phyloP scores from a whole-genome alignment of 805 yeast genomes.

The Ascoidea asiatica region DNA sequence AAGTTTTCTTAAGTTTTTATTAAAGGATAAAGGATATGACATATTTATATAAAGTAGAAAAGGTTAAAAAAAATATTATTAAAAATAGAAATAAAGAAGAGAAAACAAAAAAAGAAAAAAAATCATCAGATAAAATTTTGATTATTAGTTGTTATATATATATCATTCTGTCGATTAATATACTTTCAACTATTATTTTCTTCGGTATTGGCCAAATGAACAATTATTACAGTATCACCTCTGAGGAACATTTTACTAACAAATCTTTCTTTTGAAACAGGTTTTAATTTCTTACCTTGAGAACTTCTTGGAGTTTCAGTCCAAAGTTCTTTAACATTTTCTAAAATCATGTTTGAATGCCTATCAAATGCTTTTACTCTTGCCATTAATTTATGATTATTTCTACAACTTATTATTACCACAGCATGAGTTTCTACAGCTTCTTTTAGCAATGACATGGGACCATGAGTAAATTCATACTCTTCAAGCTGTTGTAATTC shows the following conservation, averaged over 20 bases:
- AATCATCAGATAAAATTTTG: too few species aligned
- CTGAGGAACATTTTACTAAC: slow-evolving; percentile 81
- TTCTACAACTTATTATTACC: slow-evolving; percentile 79
- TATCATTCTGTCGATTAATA: too few species aligned
- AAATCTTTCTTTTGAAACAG: slow-evolving; percentile 61
- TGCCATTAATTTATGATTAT: slow-evolving; percentile 84
- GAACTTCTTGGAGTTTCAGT: slow-evolving; percentile 44
- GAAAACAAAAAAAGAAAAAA: too few species aligned
- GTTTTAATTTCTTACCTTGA: slow-evolving; percentile 60
- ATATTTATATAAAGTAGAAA: too few species aligned
- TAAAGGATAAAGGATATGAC: too few species aligned
- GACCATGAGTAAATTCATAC: slow-evolving; percentile 82
- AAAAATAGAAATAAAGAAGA: too few species aligned
- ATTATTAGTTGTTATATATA: too few species aligned
- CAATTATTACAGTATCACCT: slow-evolving; percentile 90
- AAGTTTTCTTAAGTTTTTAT: too few species aligned
- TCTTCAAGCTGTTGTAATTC: slow-evolving; percentile 80
- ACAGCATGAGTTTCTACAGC: slow-evolving; percentile 66
- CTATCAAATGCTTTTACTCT: slow-evolving; percentile 91
- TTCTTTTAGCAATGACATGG: slow-evolving; percentile 74
- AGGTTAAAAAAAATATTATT: too few species aligned
- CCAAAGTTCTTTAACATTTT: slow-evolving; percentile 83
- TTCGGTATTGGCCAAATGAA: too few species aligned
- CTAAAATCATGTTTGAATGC: slow-evolving; percentile 87
- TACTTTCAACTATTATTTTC: too few species aligned